Evolutionary conservation across 805 yeast species (phyloP).

Genomic region (Candida pseudofarinosa): DNA sequence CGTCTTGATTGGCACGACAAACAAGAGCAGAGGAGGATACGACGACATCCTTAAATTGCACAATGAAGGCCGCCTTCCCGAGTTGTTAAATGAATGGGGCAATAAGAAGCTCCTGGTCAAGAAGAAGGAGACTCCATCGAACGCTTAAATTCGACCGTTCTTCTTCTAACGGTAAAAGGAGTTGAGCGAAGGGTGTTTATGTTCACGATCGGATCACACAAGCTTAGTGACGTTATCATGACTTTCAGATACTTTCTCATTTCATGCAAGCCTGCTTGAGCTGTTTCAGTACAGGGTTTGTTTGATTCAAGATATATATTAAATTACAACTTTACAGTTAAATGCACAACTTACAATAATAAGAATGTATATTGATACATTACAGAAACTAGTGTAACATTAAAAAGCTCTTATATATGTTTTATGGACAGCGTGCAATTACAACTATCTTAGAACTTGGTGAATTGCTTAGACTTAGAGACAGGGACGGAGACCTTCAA

Average conservation of each 20-base stretch:
- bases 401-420: slow-evolving; percentile 11
- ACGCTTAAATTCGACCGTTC: slow-evolving; percentile 20
- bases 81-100: slow-evolving; percentile 60
- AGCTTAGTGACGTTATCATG: background rate
- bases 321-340: too few relatives aligned
- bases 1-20: slow-evolving; percentile 62
- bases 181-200: background rate
- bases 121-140: slow-evolving; percentile 56
- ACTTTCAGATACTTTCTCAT: background rate
- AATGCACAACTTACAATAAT: slow-evolving; percentile 1
- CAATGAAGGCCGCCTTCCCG: slow-evolving; percentile 49
- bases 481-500: slow-evolving; percentile 88
- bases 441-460: slow-evolving; percentile 72
- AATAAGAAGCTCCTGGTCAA: slow-evolving; percentile 45
- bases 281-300: too few relatives aligned
- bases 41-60: slow-evolving; percentile 74
- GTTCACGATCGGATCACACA: background rate
- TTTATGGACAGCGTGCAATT: slow-evolving; percentile 2
- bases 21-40: slow-evolving; percentile 74
- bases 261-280: background rate
- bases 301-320: too few relatives aligned
- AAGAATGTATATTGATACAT: slow-evolving; percentile 4
- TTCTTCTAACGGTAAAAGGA: background rate
- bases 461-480: slow-evolving; percentile 90
- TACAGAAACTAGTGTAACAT: slow-evolving; percentile 14